Percentiles rank a stretch among this genome's conserved stretches.
Conservation (phyloP, 345 rosid species). For the Microthlaspi erraticum region DNA sequence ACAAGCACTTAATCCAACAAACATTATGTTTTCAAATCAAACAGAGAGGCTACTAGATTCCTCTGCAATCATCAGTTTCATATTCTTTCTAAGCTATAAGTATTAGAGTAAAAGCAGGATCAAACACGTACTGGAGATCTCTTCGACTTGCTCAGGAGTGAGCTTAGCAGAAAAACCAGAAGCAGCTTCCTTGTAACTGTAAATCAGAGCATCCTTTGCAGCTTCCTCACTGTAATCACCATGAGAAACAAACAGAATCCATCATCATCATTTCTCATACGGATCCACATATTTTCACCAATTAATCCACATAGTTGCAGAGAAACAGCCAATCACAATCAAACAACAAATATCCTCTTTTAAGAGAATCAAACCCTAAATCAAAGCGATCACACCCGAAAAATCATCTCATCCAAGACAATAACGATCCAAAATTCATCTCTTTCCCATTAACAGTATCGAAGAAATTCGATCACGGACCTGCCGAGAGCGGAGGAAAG, state of each 20-base stretch:
- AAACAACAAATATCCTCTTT: not conserved
- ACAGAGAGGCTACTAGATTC: not conserved
- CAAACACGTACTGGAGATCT: constrained; percentile 61
- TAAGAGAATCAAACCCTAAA: not conserved
- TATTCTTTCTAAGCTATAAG: not conserved
- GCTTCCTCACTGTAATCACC: constrained; percentile 62
- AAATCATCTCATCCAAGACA: not conserved
- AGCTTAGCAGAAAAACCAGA: constrained; percentile 92
- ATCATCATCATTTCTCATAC: not conserved
- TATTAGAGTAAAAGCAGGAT: not conserved
- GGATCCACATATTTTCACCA: not conserved
- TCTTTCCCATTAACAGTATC: not conserved
- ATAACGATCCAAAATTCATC: not conserved
- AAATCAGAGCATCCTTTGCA: constrained; percentile 76
- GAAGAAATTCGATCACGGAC: constrained; percentile 32
- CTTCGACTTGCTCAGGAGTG: constrained; percentile 73
- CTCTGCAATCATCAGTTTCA: not conserved
- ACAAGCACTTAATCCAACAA: not conserved
- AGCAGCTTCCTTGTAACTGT: constrained; percentile 82
- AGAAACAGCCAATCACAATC: not conserved
- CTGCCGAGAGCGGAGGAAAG: constrained; percentile 83
- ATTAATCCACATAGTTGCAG: not conserved
- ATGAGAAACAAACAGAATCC: not conserved
- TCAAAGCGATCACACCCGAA: not conserved
- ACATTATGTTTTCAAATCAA: not conserved